phyloP scores from a whole-genome alignment of 2,329 filamentous ascomycete species.

The Fusarium coffeatum region DNA sequence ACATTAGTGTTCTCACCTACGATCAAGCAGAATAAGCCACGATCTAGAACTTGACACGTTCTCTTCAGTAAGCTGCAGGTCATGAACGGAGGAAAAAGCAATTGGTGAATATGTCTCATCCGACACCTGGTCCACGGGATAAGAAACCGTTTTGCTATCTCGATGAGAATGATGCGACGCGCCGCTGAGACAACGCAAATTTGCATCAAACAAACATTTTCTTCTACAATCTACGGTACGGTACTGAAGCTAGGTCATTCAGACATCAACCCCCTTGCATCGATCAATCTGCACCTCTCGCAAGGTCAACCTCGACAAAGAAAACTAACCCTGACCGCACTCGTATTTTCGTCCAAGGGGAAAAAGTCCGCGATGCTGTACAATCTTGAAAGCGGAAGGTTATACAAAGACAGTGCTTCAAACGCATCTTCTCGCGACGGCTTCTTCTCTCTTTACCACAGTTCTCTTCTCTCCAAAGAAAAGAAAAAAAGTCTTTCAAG shows the following conservation, averaged over 20 bases:
- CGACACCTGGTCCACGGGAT: not conserved
- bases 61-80: not conserved
- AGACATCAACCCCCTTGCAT: not conserved
- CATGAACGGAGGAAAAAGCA: not conserved
- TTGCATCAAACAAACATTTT: not conserved
- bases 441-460: not conserved
- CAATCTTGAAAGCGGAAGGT: not conserved
- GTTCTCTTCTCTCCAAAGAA: not conserved
- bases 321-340: not conserved
- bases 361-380: not conserved
- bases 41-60: not conserved
- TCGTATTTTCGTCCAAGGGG: not conserved
- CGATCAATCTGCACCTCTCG: not conserved
- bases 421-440: not conserved
- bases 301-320: not conserved
- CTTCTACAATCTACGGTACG: not conserved
- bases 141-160: not conserved
- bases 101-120: not conserved
- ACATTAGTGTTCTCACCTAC: not conserved
- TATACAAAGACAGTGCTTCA: constrained; percentile 1
- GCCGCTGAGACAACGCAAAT: not conserved
- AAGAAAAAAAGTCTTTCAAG: not conserved
- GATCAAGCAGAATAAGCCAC: not conserved
- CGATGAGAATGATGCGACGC: not conserved
- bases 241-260: not conserved